Percentiles rank a stretch among this genome's conserved stretches.
Evolutionary conservation across 2,329 filamentous ascomycete genomes (phyloP).

Genomic region (Fusarium drepaniforme): DNA sequence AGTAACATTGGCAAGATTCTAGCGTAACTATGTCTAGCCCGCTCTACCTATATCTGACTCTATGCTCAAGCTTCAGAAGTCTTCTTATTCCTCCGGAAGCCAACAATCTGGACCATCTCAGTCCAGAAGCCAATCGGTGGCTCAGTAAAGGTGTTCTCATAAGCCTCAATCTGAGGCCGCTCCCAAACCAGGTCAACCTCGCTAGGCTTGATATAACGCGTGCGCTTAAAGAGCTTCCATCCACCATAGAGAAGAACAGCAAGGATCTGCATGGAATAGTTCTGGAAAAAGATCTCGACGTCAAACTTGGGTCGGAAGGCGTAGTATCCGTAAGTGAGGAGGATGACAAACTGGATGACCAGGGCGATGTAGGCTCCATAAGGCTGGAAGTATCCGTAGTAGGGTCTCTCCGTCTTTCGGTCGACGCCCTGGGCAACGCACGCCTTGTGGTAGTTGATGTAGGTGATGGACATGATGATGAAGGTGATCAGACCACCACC

Average conservation of each 20-base stretch:
- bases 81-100: conserved; percentile 45
- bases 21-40: neutral
- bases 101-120: conserved; percentile 61
- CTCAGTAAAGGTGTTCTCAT: conserved; percentile 63
- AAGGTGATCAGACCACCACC: conserved; percentile 71
- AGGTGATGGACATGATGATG: conserved; percentile 63
- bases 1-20: neutral
- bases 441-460: conserved; percentile 62
- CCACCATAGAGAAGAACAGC: conserved; percentile 63
- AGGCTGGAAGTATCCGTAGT: conserved; percentile 58
- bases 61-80: conserved; percentile 15
- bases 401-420: conserved; percentile 66
- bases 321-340: conserved; percentile 66
- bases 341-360: conserved; percentile 54
- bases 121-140: conserved; percentile 65
- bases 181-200: conserved; percentile 72
- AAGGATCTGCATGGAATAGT: conserved; percentile 69
- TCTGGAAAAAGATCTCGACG: conserved; percentile 60
- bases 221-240: conserved; percentile 74
- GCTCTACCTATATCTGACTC: neutral
- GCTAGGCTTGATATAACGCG: conserved; percentile 62
- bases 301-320: conserved; percentile 60
- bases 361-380: conserved; percentile 59
- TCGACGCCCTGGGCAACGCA: conserved; percentile 63
- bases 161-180: conserved; percentile 67